Percentiles rank a stretch among this genome's conserved stretches.
phyloP scores from a whole-genome alignment of 352 stramenopile species.

The Globisporangium canariense region DNA sequence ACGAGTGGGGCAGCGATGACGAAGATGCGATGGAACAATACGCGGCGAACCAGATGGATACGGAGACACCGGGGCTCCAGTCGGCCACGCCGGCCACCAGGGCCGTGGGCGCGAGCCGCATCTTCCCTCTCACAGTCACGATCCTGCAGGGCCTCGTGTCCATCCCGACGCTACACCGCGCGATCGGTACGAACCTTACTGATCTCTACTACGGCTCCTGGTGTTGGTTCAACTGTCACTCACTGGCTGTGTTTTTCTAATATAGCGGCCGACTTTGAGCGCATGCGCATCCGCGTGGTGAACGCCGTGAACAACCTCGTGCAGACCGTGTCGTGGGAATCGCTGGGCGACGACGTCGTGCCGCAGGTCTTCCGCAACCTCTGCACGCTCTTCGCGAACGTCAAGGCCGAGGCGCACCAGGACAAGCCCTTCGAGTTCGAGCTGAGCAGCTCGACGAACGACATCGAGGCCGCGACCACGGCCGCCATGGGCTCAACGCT shows the following conservation, averaged over 20 bases:
- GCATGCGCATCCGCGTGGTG: slow-evolving; percentile 76
- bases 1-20: slow-evolving; percentile 85
- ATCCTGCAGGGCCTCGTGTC: slow-evolving; percentile 80
- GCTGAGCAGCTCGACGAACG: slow-evolving; percentile 38
- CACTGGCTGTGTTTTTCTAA: neutral
- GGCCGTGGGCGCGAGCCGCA: slow-evolving; percentile 36
- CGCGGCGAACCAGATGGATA: slow-evolving; percentile 66
- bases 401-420: slow-evolving; percentile 36
- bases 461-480: slow-evolving; percentile 68
- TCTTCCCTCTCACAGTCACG: slow-evolving; percentile 51
- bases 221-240: neutral
- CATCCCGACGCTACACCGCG: slow-evolving; percentile 48
- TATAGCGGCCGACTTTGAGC: slow-evolving; percentile 63
- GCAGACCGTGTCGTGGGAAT: slow-evolving; percentile 52
- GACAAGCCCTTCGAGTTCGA: slow-evolving; percentile 36
- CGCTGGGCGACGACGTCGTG: slow-evolving; percentile 49
- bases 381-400: slow-evolving; percentile 66
- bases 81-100: slow-evolving; percentile 27
- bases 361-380: slow-evolving; percentile 78
- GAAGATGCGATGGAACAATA: slow-evolving; percentile 87
- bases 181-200: slow-evolving; percentile 37
- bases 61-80: slow-evolving; percentile 4
- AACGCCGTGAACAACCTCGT: slow-evolving; percentile 85
- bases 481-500: slow-evolving; percentile 71
- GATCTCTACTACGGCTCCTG: slow-evolving; percentile 1